Base-by-base conservation (phyloP, 495 filamentous ascomycete genomes). In the Penicillium maclennaniae region DNA sequence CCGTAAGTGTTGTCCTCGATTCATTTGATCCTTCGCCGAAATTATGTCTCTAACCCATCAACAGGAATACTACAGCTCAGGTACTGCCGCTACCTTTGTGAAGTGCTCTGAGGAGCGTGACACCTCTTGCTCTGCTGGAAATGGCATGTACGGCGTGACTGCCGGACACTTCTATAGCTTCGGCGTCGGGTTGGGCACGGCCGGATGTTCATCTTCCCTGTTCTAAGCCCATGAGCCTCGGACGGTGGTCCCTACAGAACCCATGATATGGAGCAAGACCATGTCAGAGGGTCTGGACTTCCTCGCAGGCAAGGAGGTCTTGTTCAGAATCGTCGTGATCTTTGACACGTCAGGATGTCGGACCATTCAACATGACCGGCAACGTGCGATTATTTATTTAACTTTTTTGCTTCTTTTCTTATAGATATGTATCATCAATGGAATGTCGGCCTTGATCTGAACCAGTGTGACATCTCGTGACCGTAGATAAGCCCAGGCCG, bases 1-100 rank as follows among this genome's bases (percentile, higher is more conserved):
- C 58, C 7, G 66, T 71, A 47, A 60, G 64, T 61, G 15, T 9
- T 19, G 5, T 25, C 4, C 1, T 5, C 10, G 25, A 41, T 20
- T 25, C 6, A 31, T 42, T 21, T 15, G 6, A 39, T 14, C 8
- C 37, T 6, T 12, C 36, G 4, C 15, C 14, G 6, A 15, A n/a
- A 7, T n/a, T 14, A 39, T 1, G 15, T n/a, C 15, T 14, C 37
- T 39, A 17, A 43, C 17, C 16, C 12, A 6, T 20, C 1, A 44
- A 31, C 45, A 69, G 68, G 68, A 71, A 40, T 65, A 66, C 57
- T 71, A 71, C 36, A 69, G 67, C 57, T 55, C 48, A 14, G 68
- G 68, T 1, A 55, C 53, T n/a, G 12, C 45, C 16, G n/a, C 19
- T 14, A 61, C 52, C 23, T 53, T 43, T 37, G 31, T 60, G 9